Conservation (phyloP, 2,329 filamentous ascomycete genomes). For the Huntiella moniliformis region DNA sequence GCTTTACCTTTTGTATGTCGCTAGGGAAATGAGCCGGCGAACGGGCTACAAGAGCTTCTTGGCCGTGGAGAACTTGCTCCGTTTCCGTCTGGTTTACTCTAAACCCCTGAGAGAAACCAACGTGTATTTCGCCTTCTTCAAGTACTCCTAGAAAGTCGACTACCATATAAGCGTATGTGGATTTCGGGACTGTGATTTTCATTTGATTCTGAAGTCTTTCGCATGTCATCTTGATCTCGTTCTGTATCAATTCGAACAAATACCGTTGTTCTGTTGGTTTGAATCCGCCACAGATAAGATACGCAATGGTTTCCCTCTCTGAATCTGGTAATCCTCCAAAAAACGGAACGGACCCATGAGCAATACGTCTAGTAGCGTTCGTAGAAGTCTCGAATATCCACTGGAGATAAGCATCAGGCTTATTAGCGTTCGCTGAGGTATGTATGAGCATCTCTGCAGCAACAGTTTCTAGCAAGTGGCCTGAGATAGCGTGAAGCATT, state of each 20-base stretch:
- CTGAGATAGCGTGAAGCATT: slow-evolving; percentile 30
- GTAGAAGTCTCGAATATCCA: slow-evolving; percentile 31
- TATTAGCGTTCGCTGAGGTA: slow-evolving; percentile 23
- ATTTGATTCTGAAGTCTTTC: slow-evolving; percentile 35
- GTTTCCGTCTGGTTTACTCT: slow-evolving; percentile 29
- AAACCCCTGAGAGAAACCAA: slow-evolving; percentile 51
- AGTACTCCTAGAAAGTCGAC: slow-evolving; percentile 46
- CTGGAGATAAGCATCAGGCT: slow-evolving; percentile 30
- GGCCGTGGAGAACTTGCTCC: slow-evolving; percentile 33
- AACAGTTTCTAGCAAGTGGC: slow-evolving; percentile 31
- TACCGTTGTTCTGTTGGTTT: slow-evolving; percentile 27
- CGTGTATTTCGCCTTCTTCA: slow-evolving; percentile 45
- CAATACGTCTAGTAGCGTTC: slow-evolving; percentile 20
- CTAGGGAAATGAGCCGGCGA: slow-evolving; percentile 50
- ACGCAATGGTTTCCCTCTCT: slow-evolving; percentile 31
- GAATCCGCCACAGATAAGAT: slow-evolving; percentile 44
- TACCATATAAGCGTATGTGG: slow-evolving; percentile 46
- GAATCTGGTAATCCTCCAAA: slow-evolving; percentile 30
- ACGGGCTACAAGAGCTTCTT: slow-evolving; percentile 47
- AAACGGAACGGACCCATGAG: slow-evolving; percentile 23
- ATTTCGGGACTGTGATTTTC: slow-evolving; percentile 40
- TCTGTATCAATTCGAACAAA: slow-evolving; percentile 28
- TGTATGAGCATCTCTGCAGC: slow-evolving; percentile 33
- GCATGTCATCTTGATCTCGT: slow-evolving; percentile 32
- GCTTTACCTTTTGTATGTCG: slow-evolving; percentile 52